Percentiles rank a stretch among this genome's conserved stretches.
Evolutionary conservation across 306 rosid genomes (phyloP).

Genomic region (Begonia fuchsioides): DNA sequence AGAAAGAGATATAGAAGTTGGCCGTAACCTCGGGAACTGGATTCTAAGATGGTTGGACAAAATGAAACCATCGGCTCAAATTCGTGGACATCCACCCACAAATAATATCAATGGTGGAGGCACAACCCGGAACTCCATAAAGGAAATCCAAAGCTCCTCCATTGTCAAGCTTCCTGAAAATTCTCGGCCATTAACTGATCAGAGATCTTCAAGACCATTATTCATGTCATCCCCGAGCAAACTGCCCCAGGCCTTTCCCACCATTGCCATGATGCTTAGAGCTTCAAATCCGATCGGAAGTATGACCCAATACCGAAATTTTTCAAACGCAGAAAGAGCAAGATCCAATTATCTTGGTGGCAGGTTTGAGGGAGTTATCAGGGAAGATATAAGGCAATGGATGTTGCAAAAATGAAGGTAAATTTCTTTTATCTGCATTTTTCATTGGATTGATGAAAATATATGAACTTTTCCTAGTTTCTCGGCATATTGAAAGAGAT

Average conservation of each 20-base stretch:
- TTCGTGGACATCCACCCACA: conserved; percentile 27
- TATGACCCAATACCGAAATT: conserved; percentile 39
- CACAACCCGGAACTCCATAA: conserved; percentile 16
- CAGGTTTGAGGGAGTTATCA: conserved; percentile 34
- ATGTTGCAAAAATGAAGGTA: conserved; percentile 25
- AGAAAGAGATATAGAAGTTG: conserved; percentile 75
- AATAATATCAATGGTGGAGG: conserved; percentile 11
- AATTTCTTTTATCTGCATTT: no score
- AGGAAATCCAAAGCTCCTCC: conserved; percentile 22
- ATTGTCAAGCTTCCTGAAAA: conserved; percentile 23
- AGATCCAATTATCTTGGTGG: conserved; percentile 18
- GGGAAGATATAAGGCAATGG: conserved; percentile 72
- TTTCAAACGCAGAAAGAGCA: conserved; percentile 15
- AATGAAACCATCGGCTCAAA: conserved; percentile 75
- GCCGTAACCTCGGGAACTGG: conserved; percentile 69
- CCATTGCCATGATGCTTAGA: conserved; percentile 44
- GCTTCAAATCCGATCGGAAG: conserved; percentile 41
- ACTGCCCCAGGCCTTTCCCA: conserved; percentile 32
- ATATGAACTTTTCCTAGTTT: no score
- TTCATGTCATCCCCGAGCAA: conserved; percentile 28
- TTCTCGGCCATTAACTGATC: conserved; percentile 20
- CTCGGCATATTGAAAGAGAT: no score
- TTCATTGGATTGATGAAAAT: no score
- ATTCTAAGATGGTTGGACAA: conserved; percentile 60
- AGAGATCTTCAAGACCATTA: conserved; percentile 42